Evolutionary conservation across 2,329 filamentous ascomycete genomes (phyloP).

Genomic region (Aspergillus sp.): DNA sequence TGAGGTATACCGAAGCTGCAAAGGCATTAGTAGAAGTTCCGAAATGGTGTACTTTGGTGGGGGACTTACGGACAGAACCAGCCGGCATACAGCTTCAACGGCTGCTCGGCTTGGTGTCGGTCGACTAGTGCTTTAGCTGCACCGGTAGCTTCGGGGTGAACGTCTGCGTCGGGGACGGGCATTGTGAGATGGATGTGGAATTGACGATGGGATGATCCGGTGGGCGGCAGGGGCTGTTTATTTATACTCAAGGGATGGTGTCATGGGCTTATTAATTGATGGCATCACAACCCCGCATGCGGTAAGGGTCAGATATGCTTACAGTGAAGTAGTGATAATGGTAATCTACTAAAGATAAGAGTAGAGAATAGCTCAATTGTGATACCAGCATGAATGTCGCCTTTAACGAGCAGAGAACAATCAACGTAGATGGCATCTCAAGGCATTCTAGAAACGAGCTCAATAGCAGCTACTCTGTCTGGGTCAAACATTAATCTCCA

Average conservation of each 20-base stretch:
- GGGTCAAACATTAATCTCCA: slow-evolving; percentile 35
- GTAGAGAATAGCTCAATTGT: background rate
- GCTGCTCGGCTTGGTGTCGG: slow-evolving; percentile 35
- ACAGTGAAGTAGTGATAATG: background rate
- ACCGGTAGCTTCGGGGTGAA: slow-evolving; percentile 50
- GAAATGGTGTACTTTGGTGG: background rate
- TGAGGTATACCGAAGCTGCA: slow-evolving; percentile 35
- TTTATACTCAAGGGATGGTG: slow-evolving; percentile 8
- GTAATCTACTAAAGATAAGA: background rate
- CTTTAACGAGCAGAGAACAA: background rate
- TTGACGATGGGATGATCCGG: background rate
- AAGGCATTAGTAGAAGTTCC: slow-evolving; percentile 10
- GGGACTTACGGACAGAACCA: slow-evolving; percentile 66
- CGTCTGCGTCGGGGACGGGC: slow-evolving; percentile 38
- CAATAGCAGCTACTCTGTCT: background rate
- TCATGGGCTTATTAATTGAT: slow-evolving; percentile 14
- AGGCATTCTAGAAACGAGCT: background rate
- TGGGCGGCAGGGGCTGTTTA: background rate
- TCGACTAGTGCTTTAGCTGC: slow-evolving; percentile 42
- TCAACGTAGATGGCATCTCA: background rate
- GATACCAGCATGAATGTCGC: background rate
- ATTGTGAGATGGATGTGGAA: slow-evolving; percentile 17
- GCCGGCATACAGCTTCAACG: slow-evolving; percentile 66
- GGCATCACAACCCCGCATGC: slow-evolving; percentile 1
- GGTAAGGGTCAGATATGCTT: background rate